Base-by-base conservation (phyloP, 2,329 filamentous ascomycete genomes). In the Tolypocladium pustulatum region DNA sequence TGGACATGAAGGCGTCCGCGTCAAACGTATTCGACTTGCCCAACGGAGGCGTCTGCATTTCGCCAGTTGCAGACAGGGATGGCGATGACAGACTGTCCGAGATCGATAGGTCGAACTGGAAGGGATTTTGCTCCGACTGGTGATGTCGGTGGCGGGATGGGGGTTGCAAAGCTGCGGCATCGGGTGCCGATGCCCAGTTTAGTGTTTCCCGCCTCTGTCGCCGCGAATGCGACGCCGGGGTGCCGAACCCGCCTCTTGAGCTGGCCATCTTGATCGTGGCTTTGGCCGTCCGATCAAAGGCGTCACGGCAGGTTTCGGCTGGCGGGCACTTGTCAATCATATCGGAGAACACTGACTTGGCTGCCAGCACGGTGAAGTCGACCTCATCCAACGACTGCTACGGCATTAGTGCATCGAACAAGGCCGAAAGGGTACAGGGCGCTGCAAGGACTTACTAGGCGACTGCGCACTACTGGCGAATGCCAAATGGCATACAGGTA, bases 401-500 rank as follows among this genome's bases (percentile, higher is more conserved):
- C 40, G 54, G 52, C 32, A 22, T 62, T 61, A 63, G 60, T 4
- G 13, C 17, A 52, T 34, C 17, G 3, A 12, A 34, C 49, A 30
- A 51, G 10, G 15, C 49, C 4, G 8, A 20, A 8, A 12, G 30
- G 9, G 4, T 12, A 12, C 9, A 12, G 9, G 12, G 9, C 30
- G 49, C 10, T 7, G 4, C 13, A 30, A 27, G 10, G 8, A 78
- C 88, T 76, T 82, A 93, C 90, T 72, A 97, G 77, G 59, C 90
- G 86, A 70, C 88, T 91, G 66, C 93, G 84, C 55, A 97, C 93
- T 57, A 90, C 82, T 7, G 90, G 86, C 13, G 93, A 97, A 73
- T 97, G 93, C 93, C 93, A 97, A 59, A 97, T 94, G 25, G 94
- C 92, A 72, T 97, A 97, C 2, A 97, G 80, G 72, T 97, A 97